Evolutionary conservation across 768 basidiomycete genomes (phyloP).

Genomic region (Tulasnella sp.): DNA sequence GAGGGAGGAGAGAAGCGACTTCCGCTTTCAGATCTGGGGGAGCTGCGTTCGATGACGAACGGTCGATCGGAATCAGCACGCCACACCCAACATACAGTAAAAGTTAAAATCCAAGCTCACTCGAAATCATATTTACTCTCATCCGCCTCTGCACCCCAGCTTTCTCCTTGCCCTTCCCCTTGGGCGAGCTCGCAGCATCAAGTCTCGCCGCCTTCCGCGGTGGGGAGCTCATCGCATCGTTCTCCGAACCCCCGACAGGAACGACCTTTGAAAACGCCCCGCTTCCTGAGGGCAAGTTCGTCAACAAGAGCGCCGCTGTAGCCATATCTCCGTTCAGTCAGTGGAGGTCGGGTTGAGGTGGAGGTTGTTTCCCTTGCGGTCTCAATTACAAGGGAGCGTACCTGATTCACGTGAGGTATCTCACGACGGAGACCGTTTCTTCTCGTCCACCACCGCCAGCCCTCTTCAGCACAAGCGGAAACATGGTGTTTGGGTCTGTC

Average conservation of each 20-base stretch:
- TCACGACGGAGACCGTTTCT: not conserved
- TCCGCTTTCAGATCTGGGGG: not conserved
- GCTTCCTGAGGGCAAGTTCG: conserved; percentile 3
- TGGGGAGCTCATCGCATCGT: conserved; percentile 6
- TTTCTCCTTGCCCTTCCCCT: not conserved
- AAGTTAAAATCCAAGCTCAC: not conserved
- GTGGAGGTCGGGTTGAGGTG: not conserved
- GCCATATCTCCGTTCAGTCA: too few relatives aligned
- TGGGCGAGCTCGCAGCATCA: not conserved
- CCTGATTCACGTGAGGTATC: not conserved
- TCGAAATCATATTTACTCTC: not conserved
- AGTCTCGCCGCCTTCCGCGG: conserved; percentile 11
- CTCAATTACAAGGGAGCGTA: not conserved
- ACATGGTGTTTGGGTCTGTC: too few relatives aligned
- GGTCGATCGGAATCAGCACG: not conserved
- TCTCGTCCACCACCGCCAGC: not conserved
- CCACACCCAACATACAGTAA: not conserved
- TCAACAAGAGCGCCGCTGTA: not conserved
- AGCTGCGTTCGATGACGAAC: not conserved
- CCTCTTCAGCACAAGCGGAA: too few relatives aligned
- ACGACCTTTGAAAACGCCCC: not conserved
- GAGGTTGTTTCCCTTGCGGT: not conserved
- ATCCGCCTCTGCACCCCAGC: not conserved
- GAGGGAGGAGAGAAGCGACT: not conserved
- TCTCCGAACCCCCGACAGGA: not conserved